Evolutionary conservation across 2,329 filamentous ascomycete species (phyloP).

Genomic region (Calonectria honghensis): DNA sequence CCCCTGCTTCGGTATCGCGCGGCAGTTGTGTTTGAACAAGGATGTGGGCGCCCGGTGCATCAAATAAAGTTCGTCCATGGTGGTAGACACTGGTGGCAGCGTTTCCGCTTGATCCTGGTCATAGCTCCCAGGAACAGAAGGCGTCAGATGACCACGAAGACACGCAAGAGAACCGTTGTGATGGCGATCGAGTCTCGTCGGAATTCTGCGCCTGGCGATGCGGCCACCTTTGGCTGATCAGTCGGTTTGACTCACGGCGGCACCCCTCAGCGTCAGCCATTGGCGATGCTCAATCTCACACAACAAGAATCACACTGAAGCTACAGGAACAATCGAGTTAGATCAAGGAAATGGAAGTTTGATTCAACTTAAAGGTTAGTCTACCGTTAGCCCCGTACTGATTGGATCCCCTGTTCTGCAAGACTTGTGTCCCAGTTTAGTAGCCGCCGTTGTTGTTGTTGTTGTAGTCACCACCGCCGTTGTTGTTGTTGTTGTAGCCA

Average conservation of each 20-base stretch:
- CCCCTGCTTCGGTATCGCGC: not conserved
- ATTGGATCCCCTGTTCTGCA: slow-evolving; percentile 24
- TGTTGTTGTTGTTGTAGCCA: not conserved
- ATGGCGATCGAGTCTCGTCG: not conserved
- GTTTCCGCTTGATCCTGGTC: not conserved
- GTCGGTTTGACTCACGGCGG: not conserved
- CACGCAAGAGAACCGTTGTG: not conserved
- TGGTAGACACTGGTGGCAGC: not conserved
- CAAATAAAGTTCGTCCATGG: not conserved
- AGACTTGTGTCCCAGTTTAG: slow-evolving; percentile 12
- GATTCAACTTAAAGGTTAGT: slow-evolving; percentile 18
- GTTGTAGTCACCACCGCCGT: not conserved
- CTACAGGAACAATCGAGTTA: not conserved
- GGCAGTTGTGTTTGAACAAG: not conserved
- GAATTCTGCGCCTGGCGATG: not conserved
- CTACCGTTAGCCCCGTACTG: slow-evolving; percentile 20
- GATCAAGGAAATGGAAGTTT: no score
- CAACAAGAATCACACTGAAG: not conserved
- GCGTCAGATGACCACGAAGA: not conserved
- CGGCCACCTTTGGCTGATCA: not conserved
- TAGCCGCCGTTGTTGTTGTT: not conserved
- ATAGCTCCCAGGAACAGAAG: not conserved
- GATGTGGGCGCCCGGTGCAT: not conserved
- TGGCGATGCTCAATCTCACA: not conserved
- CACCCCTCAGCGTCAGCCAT: not conserved